Evolutionary conservation across 768 basidiomycete genomes (phyloP), one percentile per base, ranked within the genome.

Genomic region (Lactifluus pinguis): DNA sequence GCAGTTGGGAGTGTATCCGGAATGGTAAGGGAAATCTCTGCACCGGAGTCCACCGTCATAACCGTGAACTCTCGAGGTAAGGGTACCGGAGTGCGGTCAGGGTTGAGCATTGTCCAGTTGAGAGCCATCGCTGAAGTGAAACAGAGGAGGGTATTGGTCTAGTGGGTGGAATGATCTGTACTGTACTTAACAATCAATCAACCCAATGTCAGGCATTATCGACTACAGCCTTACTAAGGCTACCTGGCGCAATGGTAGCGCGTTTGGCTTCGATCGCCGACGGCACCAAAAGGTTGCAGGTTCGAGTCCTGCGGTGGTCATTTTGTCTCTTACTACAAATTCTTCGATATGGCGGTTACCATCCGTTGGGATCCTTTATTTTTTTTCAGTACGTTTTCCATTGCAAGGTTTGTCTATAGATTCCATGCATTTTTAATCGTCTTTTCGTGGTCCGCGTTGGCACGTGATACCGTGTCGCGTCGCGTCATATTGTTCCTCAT

Each of bases 241-340:
- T 64, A 82, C 85, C 85, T 89, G 76, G 87, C 87, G 85, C 87
- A 89, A 89, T 89, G 87, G 87, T 88, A 89, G 87, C 87, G 87
- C 87, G 86, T 89, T 87, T 89, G 87, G 87, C 87, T 89, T 89
- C 87, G 86, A 87, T 80, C 68, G 84, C 83, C 77, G 65, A 74
- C 76, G 74, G 83, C 64, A 90, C 87, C 88, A 89, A 88, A 86
- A 89, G 89, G 88, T 85, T 90, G 88, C 87, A 90, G 88, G 89
- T 90, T 90, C 88, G 87, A 90, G 86, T 87, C 88, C 88, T 89
- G 88, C 86, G 84, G 86, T 86, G 84, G 59, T 65, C 63, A 65
- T 63, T 63, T 64, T 64, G 53, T 47, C 13, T 21, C 17, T 4
- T 29, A 3, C 7, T 21, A 5, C 14, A 14, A 2, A 4, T 6